Percentiles rank a stretch among this genome's conserved stretches.
Conservation (phyloP, 2,329 filamentous ascomycete genomes). For the Cyphellophora attinorum region DNA sequence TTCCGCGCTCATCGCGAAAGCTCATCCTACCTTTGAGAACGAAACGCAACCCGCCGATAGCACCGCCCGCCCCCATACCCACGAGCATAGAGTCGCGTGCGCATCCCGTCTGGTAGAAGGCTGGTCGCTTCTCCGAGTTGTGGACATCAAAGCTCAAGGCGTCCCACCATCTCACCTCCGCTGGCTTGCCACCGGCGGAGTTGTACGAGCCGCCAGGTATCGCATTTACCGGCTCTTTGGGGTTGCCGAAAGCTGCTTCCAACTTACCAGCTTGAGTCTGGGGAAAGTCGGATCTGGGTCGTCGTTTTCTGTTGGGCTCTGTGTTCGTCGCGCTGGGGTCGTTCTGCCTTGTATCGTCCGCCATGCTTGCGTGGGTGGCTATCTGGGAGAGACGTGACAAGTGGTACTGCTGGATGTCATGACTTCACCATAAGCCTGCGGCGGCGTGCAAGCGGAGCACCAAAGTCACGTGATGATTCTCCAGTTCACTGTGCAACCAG, state of each 20-base stretch:
- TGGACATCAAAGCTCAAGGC: constrained; percentile 48
- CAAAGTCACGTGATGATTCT: too few species aligned
- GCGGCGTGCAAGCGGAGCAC: too few species aligned
- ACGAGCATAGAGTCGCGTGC: constrained; percentile 72
- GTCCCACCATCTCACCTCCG: constrained; percentile 31
- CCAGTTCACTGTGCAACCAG: too few species aligned
- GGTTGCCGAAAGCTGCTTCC: constrained; percentile 38
- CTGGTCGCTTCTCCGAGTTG: constrained; percentile 57
- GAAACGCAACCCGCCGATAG: constrained; percentile 62
- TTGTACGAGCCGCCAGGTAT: constrained; percentile 48
- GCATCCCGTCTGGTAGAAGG: constrained; percentile 71
- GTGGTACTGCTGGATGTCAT: too few species aligned
- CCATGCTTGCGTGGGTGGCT: too few species aligned
- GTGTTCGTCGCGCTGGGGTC: constrained; percentile 11
- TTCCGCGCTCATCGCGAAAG: constrained; percentile 1
- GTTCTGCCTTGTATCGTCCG: constrained; percentile 28
- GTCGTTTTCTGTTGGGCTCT: constrained; percentile 6
- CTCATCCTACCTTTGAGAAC: constrained; percentile 59
- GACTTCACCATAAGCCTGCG: too few species aligned
- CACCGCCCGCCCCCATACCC: constrained; percentile 72
- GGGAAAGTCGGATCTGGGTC: constrained; percentile 30
- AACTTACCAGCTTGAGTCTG: constrained; percentile 37
- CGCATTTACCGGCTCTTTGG: constrained; percentile 42
- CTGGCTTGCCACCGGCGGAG: constrained; percentile 49
- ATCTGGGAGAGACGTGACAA: too few species aligned